Evolutionary conservation across 495 filamentous ascomycete genomes (phyloP).

Genomic region (Penicillium salamii): DNA sequence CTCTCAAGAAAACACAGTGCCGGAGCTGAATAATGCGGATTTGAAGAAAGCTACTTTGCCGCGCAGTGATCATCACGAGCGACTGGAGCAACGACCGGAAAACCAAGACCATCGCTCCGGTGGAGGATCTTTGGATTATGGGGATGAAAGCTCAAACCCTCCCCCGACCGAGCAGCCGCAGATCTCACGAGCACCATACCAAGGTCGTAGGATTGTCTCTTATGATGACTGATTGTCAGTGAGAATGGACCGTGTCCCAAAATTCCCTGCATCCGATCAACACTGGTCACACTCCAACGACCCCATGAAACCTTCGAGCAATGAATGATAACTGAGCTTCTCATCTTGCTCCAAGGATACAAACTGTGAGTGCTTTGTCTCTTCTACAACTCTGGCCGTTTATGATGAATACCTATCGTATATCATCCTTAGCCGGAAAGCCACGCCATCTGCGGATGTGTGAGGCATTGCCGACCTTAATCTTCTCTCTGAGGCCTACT

Average conservation of each 20-base stretch:
- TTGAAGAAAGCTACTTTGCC: too few species aligned
- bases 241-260: too few species aligned
- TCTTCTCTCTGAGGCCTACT: conserved; percentile 36
- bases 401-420: conserved; percentile 39
- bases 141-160: conserved; percentile 1
- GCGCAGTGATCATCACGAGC: background rate
- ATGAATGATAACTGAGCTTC: background rate
- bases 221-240: conserved; percentile 45
- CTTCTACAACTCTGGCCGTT: background rate
- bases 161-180: background rate
- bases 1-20: too few species aligned
- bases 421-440: conserved; percentile 50
- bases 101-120: background rate
- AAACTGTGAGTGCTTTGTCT: conserved; percentile 7
- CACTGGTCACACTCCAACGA: too few species aligned
- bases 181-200: background rate
- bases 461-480: conserved; percentile 36
- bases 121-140: conserved; percentile 17
- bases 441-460: conserved; percentile 43
- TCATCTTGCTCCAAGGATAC: background rate
- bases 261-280: too few species aligned
- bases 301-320: background rate
- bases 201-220: conserved; percentile 36
- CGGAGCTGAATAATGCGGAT: too few species aligned
- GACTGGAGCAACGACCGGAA: background rate